Conservation (phyloP, 1,139 yeast genomes). For the Neolecta irregularis region DNA sequence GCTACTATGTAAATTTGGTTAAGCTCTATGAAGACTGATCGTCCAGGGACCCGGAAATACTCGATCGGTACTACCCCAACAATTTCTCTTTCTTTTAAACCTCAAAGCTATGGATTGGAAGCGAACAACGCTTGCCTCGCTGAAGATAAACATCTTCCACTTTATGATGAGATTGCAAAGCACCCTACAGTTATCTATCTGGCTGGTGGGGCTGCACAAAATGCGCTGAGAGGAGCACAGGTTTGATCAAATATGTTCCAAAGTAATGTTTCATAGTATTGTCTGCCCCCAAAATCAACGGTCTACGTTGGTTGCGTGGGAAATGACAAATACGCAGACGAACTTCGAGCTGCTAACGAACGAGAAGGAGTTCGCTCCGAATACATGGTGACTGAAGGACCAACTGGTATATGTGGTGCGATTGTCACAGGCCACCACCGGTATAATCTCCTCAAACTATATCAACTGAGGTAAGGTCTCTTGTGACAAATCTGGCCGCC, state of each 20-base stretch:
- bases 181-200: slow-evolving; percentile 50
- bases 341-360: slow-evolving; percentile 66
- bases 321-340: slow-evolving; percentile 71
- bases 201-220: slow-evolving; percentile 99
- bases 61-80: slow-evolving; percentile 11
- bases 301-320: slow-evolving; percentile 96
- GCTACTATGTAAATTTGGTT: too few species aligned
- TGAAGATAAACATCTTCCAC: slow-evolving; percentile 76
- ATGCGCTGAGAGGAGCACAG: slow-evolving; percentile 97
- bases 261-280: slow-evolving; percentile 27
- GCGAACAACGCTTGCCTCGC: slow-evolving; percentile 89
- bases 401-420: slow-evolving; percentile 98
- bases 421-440: slow-evolving; percentile 52
- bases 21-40: too few species aligned
- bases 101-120: slow-evolving; percentile 59
- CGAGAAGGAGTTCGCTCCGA: slow-evolving; percentile 76
- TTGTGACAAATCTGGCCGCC: slow-evolving; percentile 92
- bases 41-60: too few species aligned
- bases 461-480: slow-evolving; percentile 46
- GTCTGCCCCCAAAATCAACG: slow-evolving; percentile 68
- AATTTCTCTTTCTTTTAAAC: slow-evolving; percentile 42
- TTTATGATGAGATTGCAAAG: slow-evolving; percentile 54
- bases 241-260: slow-evolving; percentile 4
- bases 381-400: slow-evolving; percentile 54
- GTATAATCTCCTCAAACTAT: not conserved